Percentiles rank a stretch among this genome's conserved stretches.
phyloP scores from a whole-genome alignment of 2,329 filamentous ascomycete genomes.

The Talaromyces funiculosus region DNA sequence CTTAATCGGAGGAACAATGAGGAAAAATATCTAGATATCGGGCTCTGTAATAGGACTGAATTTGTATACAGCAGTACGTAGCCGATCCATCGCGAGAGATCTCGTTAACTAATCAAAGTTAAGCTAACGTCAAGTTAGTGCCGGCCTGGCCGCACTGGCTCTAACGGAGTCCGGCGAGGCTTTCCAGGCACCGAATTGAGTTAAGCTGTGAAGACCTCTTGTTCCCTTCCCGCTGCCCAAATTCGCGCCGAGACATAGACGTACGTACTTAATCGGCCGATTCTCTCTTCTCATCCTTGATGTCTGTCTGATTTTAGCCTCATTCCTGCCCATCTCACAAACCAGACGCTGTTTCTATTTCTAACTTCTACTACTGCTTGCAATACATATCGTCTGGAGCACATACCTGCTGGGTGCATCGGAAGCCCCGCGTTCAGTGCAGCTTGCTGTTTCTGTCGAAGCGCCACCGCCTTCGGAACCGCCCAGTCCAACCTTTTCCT shows the following conservation, averaged over 20 bases:
- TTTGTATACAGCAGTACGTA: background rate
- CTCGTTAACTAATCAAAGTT: background rate
- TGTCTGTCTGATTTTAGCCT: background rate
- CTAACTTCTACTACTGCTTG: background rate
- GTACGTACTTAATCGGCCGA: background rate
- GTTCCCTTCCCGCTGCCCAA: background rate
- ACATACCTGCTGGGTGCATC: background rate
- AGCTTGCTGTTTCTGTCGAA: slow-evolving; percentile 2
- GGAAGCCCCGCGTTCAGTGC: background rate
- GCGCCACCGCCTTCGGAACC: slow-evolving; percentile 14
- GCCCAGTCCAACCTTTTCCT: slow-evolving; percentile 5
- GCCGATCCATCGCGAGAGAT: background rate
- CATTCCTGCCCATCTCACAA: background rate
- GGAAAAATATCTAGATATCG: too few species aligned
- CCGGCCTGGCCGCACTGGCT: background rate
- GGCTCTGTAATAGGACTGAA: background rate
- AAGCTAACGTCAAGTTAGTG: background rate
- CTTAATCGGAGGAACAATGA: background rate
- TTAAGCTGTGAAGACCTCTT: background rate
- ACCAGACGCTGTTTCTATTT: too few species aligned
- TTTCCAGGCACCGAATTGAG: background rate
- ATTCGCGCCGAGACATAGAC: background rate
- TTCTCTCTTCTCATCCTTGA: background rate
- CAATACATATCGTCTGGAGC: background rate
- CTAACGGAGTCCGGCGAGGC: background rate